Evolutionary conservation across 352 stramenopile species (phyloP), one percentile per base, ranked within the genome.

Genomic region (Halophytophthora polymorphica): DNA sequence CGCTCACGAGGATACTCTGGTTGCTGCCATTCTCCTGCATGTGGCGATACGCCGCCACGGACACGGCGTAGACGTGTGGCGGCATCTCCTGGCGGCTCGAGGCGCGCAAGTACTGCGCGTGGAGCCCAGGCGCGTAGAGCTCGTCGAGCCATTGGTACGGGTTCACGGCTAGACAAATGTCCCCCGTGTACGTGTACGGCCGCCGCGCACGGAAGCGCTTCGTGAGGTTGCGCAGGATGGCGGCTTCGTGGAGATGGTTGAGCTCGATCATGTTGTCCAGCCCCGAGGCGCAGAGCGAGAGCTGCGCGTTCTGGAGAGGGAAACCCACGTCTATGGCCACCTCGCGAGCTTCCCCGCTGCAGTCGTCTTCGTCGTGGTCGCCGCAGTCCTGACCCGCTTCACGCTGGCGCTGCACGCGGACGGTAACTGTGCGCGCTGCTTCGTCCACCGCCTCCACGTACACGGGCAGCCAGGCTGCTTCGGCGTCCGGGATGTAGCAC

Each of bases 121-220:
- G 73, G 23, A 86, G 66, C 19, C 88, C 71, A 3, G 73, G 57
- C 6, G 60, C 65, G 59, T 97, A 97, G 34, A 95, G 65, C 37
- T 89, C 74, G 12, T 83, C 68, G 14, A 95, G 66, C 84, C 87
- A 95, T 45, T 91, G 86, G 60, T 98, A 98, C 42, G 95, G 96
- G 71, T 99, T 99, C 34, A 98, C 77, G 0, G 96, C 95, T n/a
- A 99, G 77, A 53, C 97, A 90, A 61, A 98, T 98, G 47, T 98
- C 90, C 13, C 94, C 94, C 2, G 96, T 97, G 56, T 95, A 96
- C 14, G 95, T 98, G 71, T 99, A 99, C 7, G 95, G 95, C 63
- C 85, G 72, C 15, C 75, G 69, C 14, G 64, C 58, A 40, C 77
- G 77, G 59, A 95, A 96, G 25, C 88, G 73, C 35, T 75, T 78